Base-by-base conservation (phyloP, 805 yeast genomes). In the Wickerhamiella spandovensis region DNA sequence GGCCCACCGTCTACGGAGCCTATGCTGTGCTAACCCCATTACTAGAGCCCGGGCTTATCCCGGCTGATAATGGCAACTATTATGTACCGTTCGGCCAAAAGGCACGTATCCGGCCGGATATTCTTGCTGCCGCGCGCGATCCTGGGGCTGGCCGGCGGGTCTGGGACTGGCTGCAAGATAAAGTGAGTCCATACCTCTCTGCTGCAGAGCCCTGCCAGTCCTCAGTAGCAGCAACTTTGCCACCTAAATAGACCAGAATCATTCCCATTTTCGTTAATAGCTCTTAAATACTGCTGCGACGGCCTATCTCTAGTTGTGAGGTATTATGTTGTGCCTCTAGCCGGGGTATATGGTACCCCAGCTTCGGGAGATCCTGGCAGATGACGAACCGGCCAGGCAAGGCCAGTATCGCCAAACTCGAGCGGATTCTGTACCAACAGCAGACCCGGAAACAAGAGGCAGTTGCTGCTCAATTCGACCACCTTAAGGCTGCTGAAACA, bases 21-120 rank as follows among this genome's bases (percentile, higher is more conserved):
- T 70, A 71, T 51, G 64, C 76, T 5, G 76, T 70, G 50, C 56
- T 73, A 21, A 70, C 61, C 54, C 72, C 69, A 1, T 68, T 72
- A 0, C 59, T 73, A 35, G 52, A 58, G 30, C 72, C 74, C 2
- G 58, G 61, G 4, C 52, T 73, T 17, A 64, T 67, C 0, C 54
- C 48, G 4, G 42, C n/a, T 2, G 54, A 50, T 60, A 69, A 63
- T 25, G 75, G 75, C 0, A 56, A 57, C n/a, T 72, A 67, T 53
- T 61, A 69, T 24, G 62, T 66, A 15, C 73, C 78, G 3, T 72
- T 70, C 63, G 77, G 77, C 0, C 47, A 53, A 6, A 54, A 64
- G 25, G 72, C 72, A 9, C 52, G 54, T 5, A 52, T 65, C 5
- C 61, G 76, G 53, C 52, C 53, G 1, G 77, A 73, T 51, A 60